Evolutionary conservation across 257 asterid genomes (phyloP).

Genomic region (Henckelia pumila): DNA sequence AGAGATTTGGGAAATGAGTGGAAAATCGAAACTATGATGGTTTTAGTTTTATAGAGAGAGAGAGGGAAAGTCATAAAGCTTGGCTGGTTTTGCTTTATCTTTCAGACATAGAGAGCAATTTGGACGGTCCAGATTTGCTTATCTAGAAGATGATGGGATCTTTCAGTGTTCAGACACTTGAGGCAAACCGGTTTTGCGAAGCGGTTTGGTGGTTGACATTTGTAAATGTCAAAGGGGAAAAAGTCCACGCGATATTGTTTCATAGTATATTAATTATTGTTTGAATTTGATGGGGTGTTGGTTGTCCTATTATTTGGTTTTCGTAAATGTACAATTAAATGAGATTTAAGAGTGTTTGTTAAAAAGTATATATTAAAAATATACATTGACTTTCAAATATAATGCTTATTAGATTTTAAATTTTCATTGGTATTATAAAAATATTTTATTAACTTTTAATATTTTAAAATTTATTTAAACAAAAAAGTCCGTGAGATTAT

Average conservation of each 20-base stretch:
- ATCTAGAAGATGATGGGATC: not conserved
- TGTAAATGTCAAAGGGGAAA: constrained; percentile 34
- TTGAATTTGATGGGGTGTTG: too few relatives aligned
- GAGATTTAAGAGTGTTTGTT: not conserved
- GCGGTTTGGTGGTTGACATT: constrained; percentile 43
- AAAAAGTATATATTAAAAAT: too few relatives aligned
- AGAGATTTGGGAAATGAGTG: not conserved
- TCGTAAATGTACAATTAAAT: too few relatives aligned
- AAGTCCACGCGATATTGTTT: constrained; percentile 47
- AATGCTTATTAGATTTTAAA: too few relatives aligned
- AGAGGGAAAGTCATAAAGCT: not conserved
- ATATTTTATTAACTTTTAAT: too few relatives aligned
- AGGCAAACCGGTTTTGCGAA: constrained; percentile 2
- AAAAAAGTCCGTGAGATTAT: too few relatives aligned
- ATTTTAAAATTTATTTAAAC: too few relatives aligned
- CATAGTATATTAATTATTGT: too few relatives aligned
- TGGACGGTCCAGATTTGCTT: not conserved
- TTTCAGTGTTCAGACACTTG: constrained; percentile 3
- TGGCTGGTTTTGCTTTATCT: not conserved
- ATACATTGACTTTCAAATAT: too few relatives aligned
- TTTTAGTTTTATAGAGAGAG: constrained; percentile 23
- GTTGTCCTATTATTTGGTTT: not conserved
- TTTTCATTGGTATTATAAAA: too few relatives aligned
- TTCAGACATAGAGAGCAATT: not conserved
- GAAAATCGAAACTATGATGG: not conserved